These are phyloP conservation scores for Arxiozyma slooffiae DNA, from an alignment of 1,139 yeast species.

Conservation along the genomic window DNA sequence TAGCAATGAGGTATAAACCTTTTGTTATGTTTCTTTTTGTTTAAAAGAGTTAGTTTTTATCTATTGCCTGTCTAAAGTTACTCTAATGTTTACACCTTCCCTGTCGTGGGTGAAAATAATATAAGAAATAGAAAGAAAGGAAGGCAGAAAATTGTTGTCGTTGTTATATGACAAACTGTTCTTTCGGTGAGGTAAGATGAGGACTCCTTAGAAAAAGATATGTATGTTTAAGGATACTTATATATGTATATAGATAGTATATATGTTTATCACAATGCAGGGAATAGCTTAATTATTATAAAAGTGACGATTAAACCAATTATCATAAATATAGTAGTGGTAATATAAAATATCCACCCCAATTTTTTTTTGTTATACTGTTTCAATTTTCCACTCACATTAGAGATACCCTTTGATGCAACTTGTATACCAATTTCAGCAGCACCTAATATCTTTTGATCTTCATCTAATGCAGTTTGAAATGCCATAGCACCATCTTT, in stretches of 20 bases:
- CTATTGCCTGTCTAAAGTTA: too few relatives aligned
- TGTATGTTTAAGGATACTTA: background rate
- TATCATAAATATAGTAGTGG: constrained; percentile 24
- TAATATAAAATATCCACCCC: constrained; percentile 29
- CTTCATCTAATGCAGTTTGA: constrained; percentile 32
- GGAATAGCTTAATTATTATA: constrained; percentile 31
- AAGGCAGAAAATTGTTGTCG: too few relatives aligned
- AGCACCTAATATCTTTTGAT: constrained; percentile 32
- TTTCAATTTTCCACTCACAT: constrained; percentile 25
- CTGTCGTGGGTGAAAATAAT: background rate
- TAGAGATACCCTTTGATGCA: constrained; percentile 30
- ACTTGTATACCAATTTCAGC: constrained; percentile 35
- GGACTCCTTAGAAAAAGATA: background rate
- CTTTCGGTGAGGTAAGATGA: background rate
- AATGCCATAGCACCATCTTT: constrained; percentile 35
- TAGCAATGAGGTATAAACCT: too few relatives aligned
- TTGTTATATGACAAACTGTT: too few relatives aligned
- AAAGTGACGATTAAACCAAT: constrained; percentile 28
- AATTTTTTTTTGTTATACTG: constrained; percentile 29
- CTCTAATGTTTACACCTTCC: too few relatives aligned
- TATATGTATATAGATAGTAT: background rate
- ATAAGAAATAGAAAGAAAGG: background rate
- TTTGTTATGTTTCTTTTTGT: too few relatives aligned
- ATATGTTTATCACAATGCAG: constrained; percentile 27
- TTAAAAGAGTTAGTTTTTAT: too few relatives aligned